Base-by-base conservation (phyloP, 2,329 filamentous ascomycete genomes). In the Aspergillus ochraceoroseus region DNA sequence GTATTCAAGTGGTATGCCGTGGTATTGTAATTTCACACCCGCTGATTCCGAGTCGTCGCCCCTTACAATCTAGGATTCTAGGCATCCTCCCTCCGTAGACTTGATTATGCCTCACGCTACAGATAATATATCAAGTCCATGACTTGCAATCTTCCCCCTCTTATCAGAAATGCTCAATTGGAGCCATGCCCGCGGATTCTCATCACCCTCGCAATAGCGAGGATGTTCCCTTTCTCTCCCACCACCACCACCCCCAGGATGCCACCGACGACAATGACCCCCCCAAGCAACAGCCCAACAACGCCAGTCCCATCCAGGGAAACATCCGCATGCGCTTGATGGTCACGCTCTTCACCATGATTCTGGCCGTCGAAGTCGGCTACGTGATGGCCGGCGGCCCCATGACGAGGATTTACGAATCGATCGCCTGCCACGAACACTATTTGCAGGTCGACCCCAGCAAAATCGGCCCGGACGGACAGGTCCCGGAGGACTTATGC, bases 341-440 rank as follows among this genome's bases (percentile, higher is more conserved):
- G 47, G 53, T 70, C 30, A 58, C 61, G 26, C 54, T 73, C 15
- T 62, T 73, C 44, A 53, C 62, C 22, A 64, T 73, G 46, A 53
- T 68, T 5, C 56, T 68, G 14, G 56, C 63, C 17, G 57, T 72
- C 43, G 70, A 74, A 44, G 56, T 71, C 9, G 71, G 70, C 18
- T 59, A 65, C 7, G 66, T 65, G 44, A 67, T 74, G 41, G 54
- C 65, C 14, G 58, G 65, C 11, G 64, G 70, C 0, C 70, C 71
- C 3, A 63, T 64, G 49, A 72, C 69, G 5, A 67, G 71, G 34
- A 65, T 75, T 26, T 71, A 63, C 55, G 72, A 75, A 49, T 62
- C 66, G 14, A 72, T 74, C 35, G 62, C 70, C 22, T 75, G 71
- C 51, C 60, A 67, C 13, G 59, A 65, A 22, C 69, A 70, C 52